phyloP scores from a whole-genome alignment of 2,329 filamentous ascomycete species.

The Aspergillus ustus region DNA sequence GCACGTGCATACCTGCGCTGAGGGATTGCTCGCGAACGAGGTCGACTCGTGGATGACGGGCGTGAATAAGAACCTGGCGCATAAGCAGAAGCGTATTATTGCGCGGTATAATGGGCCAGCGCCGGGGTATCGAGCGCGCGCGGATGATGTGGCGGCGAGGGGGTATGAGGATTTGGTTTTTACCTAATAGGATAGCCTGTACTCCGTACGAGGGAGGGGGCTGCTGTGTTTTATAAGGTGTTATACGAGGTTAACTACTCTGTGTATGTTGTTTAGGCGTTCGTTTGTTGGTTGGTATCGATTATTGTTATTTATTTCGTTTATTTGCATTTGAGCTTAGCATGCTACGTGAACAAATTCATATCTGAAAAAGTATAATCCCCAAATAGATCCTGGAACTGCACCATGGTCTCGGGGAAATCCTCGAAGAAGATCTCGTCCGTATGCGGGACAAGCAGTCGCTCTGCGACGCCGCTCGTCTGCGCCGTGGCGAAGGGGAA shows the following conservation, averaged over 20 bases:
- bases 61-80: constrained; percentile 56
- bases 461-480: constrained; percentile 15
- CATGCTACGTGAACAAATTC: constrained; percentile 11
- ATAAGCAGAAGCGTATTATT: constrained; percentile 53
- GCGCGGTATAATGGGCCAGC: constrained; percentile 54
- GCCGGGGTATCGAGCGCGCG: constrained; percentile 45
- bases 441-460: constrained; percentile 13
- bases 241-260: too few relatives aligned
- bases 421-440: constrained; percentile 14
- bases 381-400: constrained; percentile 14
- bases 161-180: constrained; percentile 19
- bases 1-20: constrained; percentile 54
- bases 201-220: not conserved
- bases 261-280: not conserved
- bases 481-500: constrained; percentile 17
- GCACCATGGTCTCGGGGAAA: constrained; percentile 13
- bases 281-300: not conserved
- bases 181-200: not conserved
- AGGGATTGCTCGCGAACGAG: constrained; percentile 52
- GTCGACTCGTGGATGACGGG: constrained; percentile 62
- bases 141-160: constrained; percentile 23
- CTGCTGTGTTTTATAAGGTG: not conserved
- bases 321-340: not conserved
- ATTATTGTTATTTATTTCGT: not conserved
- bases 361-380: constrained; percentile 4